Base-by-base conservation (phyloP, 225 moss, liverwort and hornwort species). In the Pleurozium schreberi region DNA sequence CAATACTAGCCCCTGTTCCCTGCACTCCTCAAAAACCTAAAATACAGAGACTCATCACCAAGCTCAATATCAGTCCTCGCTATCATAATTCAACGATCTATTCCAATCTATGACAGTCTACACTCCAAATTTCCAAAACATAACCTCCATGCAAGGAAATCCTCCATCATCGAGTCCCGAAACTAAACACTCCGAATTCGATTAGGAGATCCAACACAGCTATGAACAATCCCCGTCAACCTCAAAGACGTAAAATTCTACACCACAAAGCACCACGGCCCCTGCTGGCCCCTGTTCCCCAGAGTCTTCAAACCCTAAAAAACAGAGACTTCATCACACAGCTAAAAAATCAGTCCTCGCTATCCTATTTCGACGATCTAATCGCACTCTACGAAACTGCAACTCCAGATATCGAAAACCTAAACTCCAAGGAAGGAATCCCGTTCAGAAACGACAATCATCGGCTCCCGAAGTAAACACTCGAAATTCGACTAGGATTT, bases 61-160 rank as follows among this genome's bases (percentile, higher is more conserved):
- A 93, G 87, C 87, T 90, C 60, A 81, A 79, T 47, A 74, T 34
- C 61, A 80, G 75, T 43, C 67, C 85, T 68, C 60, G 25, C 55
- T 40, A n/a, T 47, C 69, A 34, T 38, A 84, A 70, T 52, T 82
- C 57, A 31, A 92, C 22, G 25, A 84, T 80, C 81, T n/a, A 34
- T 14, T 70, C 55, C 42, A 42, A 55, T 49, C 63, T 17, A n/a
- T 53, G 43, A 47, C 17, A 63, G 27, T 75, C 43, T 34, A 64
- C 49, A 50, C 88, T 87, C 75, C 68, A 53, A 87, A 92, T 84
- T 82, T 68, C 42, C 42, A 88, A 89, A 76, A 90, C 80, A 86
- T 80, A 88, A 84, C 43, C 53, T 84, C 82, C 42, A 47, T 13
- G 31, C 76, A 85, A 50, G 25, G 83, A 88, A 80, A 87, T 55